Conservation (phyloP, 441 rosid genomes). For the Aquilaria agallochum region DNA sequence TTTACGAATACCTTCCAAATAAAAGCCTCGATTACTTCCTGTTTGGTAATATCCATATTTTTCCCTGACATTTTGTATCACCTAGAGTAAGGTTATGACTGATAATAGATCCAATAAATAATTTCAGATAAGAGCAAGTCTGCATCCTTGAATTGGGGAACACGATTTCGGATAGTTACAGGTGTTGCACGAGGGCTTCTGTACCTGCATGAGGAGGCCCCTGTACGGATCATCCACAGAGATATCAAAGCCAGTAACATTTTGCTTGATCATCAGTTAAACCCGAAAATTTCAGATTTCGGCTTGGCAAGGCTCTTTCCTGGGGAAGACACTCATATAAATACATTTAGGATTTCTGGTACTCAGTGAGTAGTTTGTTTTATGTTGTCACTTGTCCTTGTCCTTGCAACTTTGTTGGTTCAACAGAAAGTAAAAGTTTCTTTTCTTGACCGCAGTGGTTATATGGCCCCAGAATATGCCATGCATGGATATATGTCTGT, state of each 20-base stretch:
- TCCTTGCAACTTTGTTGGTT: constrained; percentile 1
- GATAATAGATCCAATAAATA: constrained; percentile 15
- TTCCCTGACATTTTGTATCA: not conserved
- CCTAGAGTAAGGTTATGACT: not conserved
- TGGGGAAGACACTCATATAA: constrained; percentile 74
- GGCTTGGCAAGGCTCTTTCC: constrained; percentile 92
- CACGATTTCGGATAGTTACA: constrained; percentile 49
- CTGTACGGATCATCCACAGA: constrained; percentile 77
- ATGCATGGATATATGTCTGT: constrained; percentile 77
- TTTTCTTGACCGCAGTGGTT: constrained; percentile 57
- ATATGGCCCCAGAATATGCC: constrained; percentile 95
- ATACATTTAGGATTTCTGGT: constrained; percentile 75
- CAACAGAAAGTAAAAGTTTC: not conserved
- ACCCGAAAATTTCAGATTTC: constrained; percentile 88
- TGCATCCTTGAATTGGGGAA: constrained; percentile 58
- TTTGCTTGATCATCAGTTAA: constrained; percentile 60
- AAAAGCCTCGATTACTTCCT: constrained; percentile 81
- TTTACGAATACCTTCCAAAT: constrained; percentile 88
- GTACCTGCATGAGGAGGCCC: constrained; percentile 93
- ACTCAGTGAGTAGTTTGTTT: constrained; percentile 61
- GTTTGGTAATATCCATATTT: constrained; percentile 44
- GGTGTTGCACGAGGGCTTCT: constrained; percentile 86
- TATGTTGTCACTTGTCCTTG: not conserved
- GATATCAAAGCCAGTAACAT: constrained; percentile 88
- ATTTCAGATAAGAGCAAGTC: constrained; percentile 51